Base-by-base conservation (phyloP, 257 asterid species). In the Nicotiana benthamiana region DNA sequence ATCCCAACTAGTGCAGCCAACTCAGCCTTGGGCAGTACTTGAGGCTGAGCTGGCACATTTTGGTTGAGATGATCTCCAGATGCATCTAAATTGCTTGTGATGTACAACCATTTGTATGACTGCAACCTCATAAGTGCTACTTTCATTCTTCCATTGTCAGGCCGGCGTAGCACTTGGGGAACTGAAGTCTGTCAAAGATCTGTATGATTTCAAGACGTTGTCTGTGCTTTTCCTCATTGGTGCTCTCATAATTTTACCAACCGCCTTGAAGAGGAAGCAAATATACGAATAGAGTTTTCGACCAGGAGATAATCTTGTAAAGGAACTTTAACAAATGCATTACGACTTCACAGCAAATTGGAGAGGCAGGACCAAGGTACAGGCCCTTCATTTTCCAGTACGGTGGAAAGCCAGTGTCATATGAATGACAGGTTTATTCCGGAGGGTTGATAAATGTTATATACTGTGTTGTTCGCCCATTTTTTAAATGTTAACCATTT, bases 81-180 rank as follows among this genome's bases (percentile, higher is more conserved):
- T 43, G 36, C 9, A 12, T 28, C 77, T 43, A 22, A 43, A 13
- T 6, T 22, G 77, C 59, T 12, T 46, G 77, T 72, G 20, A 30
- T 22, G 24, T 72, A 20, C 36, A 72, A 22, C 22, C 77, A 18
- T 20, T 60, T 79, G 61, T 5, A 36, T 61, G 43, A 59, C 40
- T 12, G 10, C 17, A 3, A 61, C 59, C 60, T 79, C 75, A 62
- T 13, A 16, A 65, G 24, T 30, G 54, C 67, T 48, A 17, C 28
- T 80, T 60, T 32, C 34, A 11, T n/a, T 20, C n/a, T n/a, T 16
- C 22, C 24, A 9, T 75, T 59, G 28, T 51, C 84, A 94, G 98
- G 98, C 98, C 48, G 97, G 97, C 62, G 91, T 93, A 83, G 94
- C 97, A 76, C 96, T 93, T 77, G 92, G 96, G 30, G 97, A 93